These are phyloP conservation scores for Dictyophora rubrovolvata DNA, from an alignment of 768 basidiomycete genomes.

Conservation along the genomic window DNA sequence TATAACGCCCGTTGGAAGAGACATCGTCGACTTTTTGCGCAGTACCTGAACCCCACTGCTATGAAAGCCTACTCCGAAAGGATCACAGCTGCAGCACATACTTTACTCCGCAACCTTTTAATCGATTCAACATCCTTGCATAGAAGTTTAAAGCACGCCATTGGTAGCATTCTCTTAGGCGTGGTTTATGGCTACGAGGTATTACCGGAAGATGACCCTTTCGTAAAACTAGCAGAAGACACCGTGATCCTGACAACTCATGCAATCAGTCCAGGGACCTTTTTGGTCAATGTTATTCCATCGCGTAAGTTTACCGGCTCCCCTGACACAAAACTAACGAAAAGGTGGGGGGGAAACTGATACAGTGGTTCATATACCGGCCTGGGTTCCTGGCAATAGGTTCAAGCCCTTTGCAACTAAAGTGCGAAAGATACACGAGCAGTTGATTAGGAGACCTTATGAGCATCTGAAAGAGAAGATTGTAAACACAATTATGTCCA, in stretches of 20 bases:
- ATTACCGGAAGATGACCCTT: not conserved
- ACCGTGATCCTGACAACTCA: not conserved
- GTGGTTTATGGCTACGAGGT: not conserved
- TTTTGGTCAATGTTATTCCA: conserved; percentile 1
- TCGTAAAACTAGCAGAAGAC: not conserved
- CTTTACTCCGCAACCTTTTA: not conserved
- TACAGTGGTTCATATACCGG: conserved; percentile 9
- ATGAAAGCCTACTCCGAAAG: not conserved
- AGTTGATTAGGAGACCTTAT: not conserved
- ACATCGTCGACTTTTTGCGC: not conserved
- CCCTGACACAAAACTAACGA: too few relatives aligned
- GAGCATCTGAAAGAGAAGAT: not conserved
- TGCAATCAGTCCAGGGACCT: not conserved
- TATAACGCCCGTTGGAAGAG: not conserved
- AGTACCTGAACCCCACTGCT: not conserved
- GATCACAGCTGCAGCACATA: not conserved
- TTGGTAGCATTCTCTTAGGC: not conserved
- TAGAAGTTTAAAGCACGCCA: not conserved
- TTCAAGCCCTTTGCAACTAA: conserved; percentile 7
- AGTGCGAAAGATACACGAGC: not conserved
- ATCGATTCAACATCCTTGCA: not conserved
- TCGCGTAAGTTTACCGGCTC: not conserved
- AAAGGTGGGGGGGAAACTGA: too few relatives aligned
- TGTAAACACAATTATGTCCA: not conserved
- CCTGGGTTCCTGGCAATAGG: conserved; percentile 13